These are phyloP conservation scores for Yarrowia keelungensis DNA, from an alignment of 805 yeast species.

Conservation along the genomic window DNA sequence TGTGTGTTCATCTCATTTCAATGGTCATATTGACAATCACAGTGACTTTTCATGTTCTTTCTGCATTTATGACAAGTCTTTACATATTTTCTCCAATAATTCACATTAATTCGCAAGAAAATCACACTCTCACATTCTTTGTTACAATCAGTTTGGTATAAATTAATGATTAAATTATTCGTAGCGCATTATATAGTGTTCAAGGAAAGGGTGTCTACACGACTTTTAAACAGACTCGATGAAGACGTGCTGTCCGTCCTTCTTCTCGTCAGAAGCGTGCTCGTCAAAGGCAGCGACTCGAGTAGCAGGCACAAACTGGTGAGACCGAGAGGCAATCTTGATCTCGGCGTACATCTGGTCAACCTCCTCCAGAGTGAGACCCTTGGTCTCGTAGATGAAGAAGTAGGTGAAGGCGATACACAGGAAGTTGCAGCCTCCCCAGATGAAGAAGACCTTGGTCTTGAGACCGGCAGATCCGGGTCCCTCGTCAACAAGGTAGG, in stretches of 20 bases:
- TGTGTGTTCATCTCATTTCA: too few species aligned
- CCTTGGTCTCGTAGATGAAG: constrained; percentile 76
- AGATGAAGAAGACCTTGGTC: constrained; percentile 47
- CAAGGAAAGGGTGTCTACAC: too few species aligned
- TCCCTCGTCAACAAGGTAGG: constrained; percentile 49
- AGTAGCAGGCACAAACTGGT: constrained; percentile 27
- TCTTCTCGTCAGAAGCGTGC: constrained; percentile 4
- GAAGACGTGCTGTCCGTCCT: constrained; percentile 14
- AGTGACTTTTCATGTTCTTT: too few species aligned
- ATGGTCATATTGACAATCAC: too few species aligned
- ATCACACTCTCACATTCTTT: too few species aligned
- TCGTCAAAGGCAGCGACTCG: not conserved
- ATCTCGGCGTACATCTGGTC: constrained; percentile 61
- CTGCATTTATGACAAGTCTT: too few species aligned
- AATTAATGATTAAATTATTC: constrained; percentile 18
- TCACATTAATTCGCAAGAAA: too few species aligned
- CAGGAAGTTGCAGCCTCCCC: constrained; percentile 43
- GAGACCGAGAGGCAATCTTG: constrained; percentile 27
- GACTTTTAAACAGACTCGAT: constrained; percentile 15
- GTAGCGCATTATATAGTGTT: constrained; percentile 1
- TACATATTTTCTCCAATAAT: too few species aligned
- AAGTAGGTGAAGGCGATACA: constrained; percentile 46
- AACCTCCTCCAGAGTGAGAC: constrained; percentile 73
- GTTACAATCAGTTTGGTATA: not conserved
- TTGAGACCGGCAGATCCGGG: constrained; percentile 61